Base-by-base conservation (phyloP, 2,329 filamentous ascomycete genomes). In the Neofusicoccum parvum region DNA sequence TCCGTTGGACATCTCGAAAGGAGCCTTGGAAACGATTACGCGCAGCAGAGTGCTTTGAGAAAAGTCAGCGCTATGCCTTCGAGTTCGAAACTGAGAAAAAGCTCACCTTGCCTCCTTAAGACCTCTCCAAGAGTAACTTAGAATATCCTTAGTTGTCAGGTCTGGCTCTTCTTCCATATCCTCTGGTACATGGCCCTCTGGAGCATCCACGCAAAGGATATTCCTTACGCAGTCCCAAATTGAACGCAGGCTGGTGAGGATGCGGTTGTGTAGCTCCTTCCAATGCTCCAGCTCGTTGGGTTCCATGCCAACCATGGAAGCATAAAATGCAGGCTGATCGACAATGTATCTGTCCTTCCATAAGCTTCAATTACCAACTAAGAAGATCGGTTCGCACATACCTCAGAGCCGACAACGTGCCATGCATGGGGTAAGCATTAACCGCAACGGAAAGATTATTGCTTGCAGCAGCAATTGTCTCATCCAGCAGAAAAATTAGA, bases 91-190 rank as follows among this genome's bases (percentile, higher is more conserved):
- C 5, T 45, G 15, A 43, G 37, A 15, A 45, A 37, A 14, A 45
- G 67, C 79, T 67, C 80, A 92, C 90, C 92, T 97, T 27, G 94
- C 92, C 79, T 99, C 95, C 68, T 97, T 94, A n/a, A 97, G 83
- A 5, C 93, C 92, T 71, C 95, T 88, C 85, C 97, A 99, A 68
- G 93, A 97, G 76, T 95, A 99, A 69, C 94, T 98, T 53, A 99
- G 79, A 17, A 96, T 85, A 71, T 96, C 92, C 74, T 97, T 98
- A 0, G 92, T 93, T 60, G 91, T 89, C 2, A 92, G 83, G 0
- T 89, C 90, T 4, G 90, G 85, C 15, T 87, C 80, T 39, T 90
- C 89, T 62, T 91, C 87, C n/a, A 92, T 76, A 32, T 94, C 91
- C 60, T 94, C 88, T 0, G 89, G 90, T 3, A 92, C 81, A 75